These are phyloP conservation scores for Haplosporangium sp. DNA, from an alignment of 371 early-diverging fungal genomes.

Conservation along the genomic window DNA sequence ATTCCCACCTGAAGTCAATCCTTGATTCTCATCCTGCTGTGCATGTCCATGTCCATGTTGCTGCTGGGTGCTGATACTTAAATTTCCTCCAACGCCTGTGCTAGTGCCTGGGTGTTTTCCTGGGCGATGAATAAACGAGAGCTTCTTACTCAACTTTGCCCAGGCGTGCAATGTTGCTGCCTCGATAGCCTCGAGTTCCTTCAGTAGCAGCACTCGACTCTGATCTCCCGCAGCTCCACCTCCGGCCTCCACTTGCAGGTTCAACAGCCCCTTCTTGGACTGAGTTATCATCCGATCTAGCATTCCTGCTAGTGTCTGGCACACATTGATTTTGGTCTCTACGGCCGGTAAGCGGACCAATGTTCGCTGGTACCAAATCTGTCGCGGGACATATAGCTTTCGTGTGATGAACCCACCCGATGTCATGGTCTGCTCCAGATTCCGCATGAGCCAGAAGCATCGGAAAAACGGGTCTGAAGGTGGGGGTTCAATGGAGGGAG, in stretches of 20 bases:
- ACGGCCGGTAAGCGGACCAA: constrained; percentile 36
- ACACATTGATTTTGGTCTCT: constrained; percentile 47
- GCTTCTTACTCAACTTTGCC: constrained; percentile 43
- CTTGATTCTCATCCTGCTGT: background rate
- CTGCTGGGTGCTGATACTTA: constrained; percentile 8
- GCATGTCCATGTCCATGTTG: background rate
- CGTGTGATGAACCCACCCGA: constrained; percentile 56
- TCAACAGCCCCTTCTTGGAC: constrained; percentile 23
- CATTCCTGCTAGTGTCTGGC: constrained; percentile 15
- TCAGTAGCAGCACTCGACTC: constrained; percentile 11
- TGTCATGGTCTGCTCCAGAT: constrained; percentile 57
- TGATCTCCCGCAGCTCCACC: constrained; percentile 18
- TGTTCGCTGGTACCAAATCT: constrained; percentile 53
- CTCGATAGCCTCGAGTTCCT: constrained; percentile 52
- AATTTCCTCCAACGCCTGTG: background rate
- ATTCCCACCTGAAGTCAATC: background rate
- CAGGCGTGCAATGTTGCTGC: constrained; percentile 23
- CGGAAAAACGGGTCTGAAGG: constrained; percentile 54
- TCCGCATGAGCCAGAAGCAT: constrained; percentile 58
- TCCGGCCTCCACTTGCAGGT: constrained; percentile 24
- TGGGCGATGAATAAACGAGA: constrained; percentile 50
- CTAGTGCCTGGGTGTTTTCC: constrained; percentile 5
- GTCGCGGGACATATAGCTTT: constrained; percentile 52
- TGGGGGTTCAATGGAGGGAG: constrained; percentile 27
- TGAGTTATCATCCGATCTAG: constrained; percentile 17